Evolutionary conservation across 257 asterid genomes (phyloP), one percentile per base, ranked within the genome.

Genomic region (Solanum peruvianum): DNA sequence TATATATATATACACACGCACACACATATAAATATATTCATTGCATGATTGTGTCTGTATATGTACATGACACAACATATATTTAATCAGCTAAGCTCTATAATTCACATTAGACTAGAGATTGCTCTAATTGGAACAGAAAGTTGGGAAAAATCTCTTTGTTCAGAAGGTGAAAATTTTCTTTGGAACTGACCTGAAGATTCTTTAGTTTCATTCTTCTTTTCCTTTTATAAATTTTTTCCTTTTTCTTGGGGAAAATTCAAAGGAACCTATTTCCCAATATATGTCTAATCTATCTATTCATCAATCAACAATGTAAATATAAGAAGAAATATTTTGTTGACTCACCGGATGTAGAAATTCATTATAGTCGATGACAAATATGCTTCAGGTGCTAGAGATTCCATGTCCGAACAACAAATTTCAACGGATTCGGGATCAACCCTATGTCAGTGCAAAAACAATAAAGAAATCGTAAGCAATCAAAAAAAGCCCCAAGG

Each of bases 301-400:
- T 77, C 83, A 77, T 77, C 13, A 20, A 77, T 44, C 39, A 44
- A 44, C 62, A 27, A 77, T n/a, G 39, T 77, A 47, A 85, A 70
- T 45, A 85, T 31, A 27, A 44, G 67, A 70, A 60, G 33, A 67
- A 66, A 70, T 44, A 75, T 44, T 42, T 85, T 44, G 29, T 44
- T 72, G 83, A 88, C 96, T 92, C 91, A 97, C 99, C 95, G 89
- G 73, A 96, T 95, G 92, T 97, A 97, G 91, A 95, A 96, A 87
- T 97, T 97, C 96, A 85, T 70, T 44, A 85, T 93, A 83, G 94
- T 88, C 84, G 99, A 97, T 70, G 99, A 91, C 91, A 97, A 87
- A 91, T 91, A 97, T 71, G 94, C 83, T 70, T 92, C 94, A 5
- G 99, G 99, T 82, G 93, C 94, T 90, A 97, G 94, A 88, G 98